Evolutionary conservation across 2,329 filamentous ascomycete genomes (phyloP), one percentile per base, ranked within the genome.

Genomic region (Capronia americana): DNA sequence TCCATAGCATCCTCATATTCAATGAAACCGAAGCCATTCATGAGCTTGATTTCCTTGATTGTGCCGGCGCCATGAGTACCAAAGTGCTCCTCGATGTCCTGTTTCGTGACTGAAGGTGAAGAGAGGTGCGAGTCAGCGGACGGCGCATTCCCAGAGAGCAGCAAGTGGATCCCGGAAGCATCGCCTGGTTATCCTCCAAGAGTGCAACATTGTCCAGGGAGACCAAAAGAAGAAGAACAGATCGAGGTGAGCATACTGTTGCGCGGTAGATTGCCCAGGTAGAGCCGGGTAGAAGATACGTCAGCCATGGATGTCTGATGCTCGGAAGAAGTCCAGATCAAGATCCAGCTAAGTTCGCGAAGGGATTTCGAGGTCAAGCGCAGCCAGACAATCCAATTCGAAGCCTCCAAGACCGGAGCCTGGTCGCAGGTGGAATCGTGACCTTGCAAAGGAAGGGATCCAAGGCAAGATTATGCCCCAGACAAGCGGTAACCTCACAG

Each of bases 11-110:
- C 95, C 81, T 97, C 96, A 82, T 98, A 99, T 81, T 99, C 95
- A 79, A 99, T 97, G 85, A 99, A 99, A 79, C 95, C 95, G 78
- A 99, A 99, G 77, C 95, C 95, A 79, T 97, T 98, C 95, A 99
- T 99, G 71, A 99, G 88, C 85, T 99, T 99, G 84, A 99, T 94
- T 84, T 99, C 95, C 73, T 91, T 95, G 79, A 99, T 98, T 80
- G 97, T 93, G 80, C 95, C 95, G 74, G 93, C 94, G 78, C 94
- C 95, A 88, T 97, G 93, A 77, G 89, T 92, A 79, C 90, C 90
- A 83, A 99, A 99, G 81, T 98, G 94, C 75, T 89, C 88, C 83
- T 98, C 93, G 79, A 99, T 91, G 79, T 99, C 94, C 81, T 92
- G 89, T 85, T 98, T 98, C 81, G 93, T 97, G 83, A 92, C 93